Conservation (phyloP, 2,329 filamentous ascomycete species). For the Tolypocladium sp. region DNA sequence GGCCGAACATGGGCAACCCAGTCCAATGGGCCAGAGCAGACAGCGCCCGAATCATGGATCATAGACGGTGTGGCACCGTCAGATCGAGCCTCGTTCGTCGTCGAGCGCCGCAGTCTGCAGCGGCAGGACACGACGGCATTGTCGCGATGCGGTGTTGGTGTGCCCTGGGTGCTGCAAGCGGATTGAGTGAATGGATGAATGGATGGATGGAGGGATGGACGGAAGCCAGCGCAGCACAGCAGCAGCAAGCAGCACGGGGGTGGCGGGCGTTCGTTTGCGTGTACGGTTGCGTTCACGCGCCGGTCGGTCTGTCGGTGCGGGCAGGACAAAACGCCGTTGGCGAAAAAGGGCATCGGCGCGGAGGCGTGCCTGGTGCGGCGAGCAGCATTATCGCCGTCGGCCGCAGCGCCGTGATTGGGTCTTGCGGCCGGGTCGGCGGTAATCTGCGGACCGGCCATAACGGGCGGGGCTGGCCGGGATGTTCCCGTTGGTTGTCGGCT, state of each 20-base stretch:
- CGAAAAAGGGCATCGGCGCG: neutral
- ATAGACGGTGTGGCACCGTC: neutral
- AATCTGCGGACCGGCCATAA: neutral
- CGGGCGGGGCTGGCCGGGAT: neutral
- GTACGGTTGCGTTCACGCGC: neutral
- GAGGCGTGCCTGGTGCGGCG: neutral
- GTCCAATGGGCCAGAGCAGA: neutral
- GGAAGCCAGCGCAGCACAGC: neutral
- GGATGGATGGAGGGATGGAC: neutral
- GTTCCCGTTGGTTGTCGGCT: neutral
- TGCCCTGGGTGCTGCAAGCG: neutral
- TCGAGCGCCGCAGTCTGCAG: neutral
- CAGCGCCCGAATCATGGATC: neutral
- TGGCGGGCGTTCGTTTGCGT: neutral
- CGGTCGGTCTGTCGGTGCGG: constrained; percentile 3
- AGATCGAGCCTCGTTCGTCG: neutral
- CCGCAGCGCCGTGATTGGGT: constrained; percentile 1
- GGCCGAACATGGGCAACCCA: neutral
- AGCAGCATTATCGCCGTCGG: constrained; percentile 1
- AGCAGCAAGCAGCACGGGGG: neutral
- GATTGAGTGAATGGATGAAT: neutral
- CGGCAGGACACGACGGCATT: neutral
- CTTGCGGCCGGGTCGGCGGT: neutral
- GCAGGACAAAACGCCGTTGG: constrained; percentile 2
- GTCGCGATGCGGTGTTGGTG: neutral